These are phyloP conservation scores for Microcyclospora pomicola DNA, from an alignment of 2,329 filamentous ascomycete species.

Conservation along the genomic window DNA sequence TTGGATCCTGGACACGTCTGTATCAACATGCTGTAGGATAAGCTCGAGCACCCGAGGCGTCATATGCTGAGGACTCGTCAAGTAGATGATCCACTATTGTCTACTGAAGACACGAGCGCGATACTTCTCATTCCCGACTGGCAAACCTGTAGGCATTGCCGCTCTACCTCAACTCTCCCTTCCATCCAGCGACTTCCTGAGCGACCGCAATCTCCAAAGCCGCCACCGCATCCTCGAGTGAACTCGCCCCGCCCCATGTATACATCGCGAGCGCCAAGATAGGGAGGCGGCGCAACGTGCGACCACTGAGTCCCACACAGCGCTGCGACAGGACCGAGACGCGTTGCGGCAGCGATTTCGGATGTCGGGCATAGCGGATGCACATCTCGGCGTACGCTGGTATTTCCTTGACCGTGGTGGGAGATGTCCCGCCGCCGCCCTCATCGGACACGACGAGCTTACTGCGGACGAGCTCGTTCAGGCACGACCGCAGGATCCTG, in stretches of 20 bases:
- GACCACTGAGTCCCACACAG: slow-evolving; percentile 28
- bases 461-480: slow-evolving; percentile 31
- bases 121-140: no score
- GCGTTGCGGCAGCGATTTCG: slow-evolving; percentile 15
- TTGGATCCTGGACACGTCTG: no score
- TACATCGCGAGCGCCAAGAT: slow-evolving; percentile 29
- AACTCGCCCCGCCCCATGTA: slow-evolving; percentile 22
- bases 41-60: no score
- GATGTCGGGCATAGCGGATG: slow-evolving; percentile 8
- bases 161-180: neutral
- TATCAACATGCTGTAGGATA: no score
- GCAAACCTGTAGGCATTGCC: neutral
- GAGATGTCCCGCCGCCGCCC: neutral
- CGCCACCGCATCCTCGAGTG: slow-evolving; percentile 24
- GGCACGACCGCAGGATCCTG: slow-evolving; percentile 34
- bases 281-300: slow-evolving; percentile 29
- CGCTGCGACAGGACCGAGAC: slow-evolving; percentile 22
- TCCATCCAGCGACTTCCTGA: neutral
- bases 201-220: slow-evolving; percentile 19
- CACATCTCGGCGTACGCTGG: slow-evolving; percentile 20
- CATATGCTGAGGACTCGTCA: no score
- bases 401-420: slow-evolving; percentile 7
- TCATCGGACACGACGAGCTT: slow-evolving; percentile 21
- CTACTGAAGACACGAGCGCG: no score
- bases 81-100: no score